Percentiles rank a stretch among this genome's conserved stretches.
These are phyloP conservation scores for Apophysomyces variabilis DNA, from an alignment of 371 early-diverging fungal genomes.

Conservation along the genomic window DNA sequence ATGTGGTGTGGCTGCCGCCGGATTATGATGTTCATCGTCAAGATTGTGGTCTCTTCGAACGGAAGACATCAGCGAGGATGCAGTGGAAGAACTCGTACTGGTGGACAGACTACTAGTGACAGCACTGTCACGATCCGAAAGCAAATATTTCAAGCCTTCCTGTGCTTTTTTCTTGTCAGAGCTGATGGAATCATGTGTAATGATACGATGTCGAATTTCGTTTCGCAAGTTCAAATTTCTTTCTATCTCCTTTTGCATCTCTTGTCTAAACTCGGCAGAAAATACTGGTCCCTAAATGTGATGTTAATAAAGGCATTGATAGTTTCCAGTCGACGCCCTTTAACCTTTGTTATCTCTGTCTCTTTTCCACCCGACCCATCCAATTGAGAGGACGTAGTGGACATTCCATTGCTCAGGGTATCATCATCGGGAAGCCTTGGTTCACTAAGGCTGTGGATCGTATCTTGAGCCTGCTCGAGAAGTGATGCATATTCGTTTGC, in stretches of 20 bases:
- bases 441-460: constrained; percentile 61
- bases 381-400: constrained; percentile 35
- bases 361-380: constrained; percentile 36
- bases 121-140: constrained; percentile 45
- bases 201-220: constrained; percentile 52
- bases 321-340: background rate
- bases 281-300: constrained; percentile 51
- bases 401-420: constrained; percentile 26
- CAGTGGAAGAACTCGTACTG: constrained; percentile 36
- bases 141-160: constrained; percentile 56
- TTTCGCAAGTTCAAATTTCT: constrained; percentile 46
- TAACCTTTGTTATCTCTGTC: constrained; percentile 56
- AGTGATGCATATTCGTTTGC: constrained; percentile 67
- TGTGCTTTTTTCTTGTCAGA: constrained; percentile 44
- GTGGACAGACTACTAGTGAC: constrained; percentile 33
- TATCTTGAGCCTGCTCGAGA: constrained; percentile 71
- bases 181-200: constrained; percentile 43
- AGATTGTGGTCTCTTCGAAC: constrained; percentile 8
- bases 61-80: constrained; percentile 25
- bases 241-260: constrained; percentile 61
- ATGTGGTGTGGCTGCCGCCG: constrained; percentile 15
- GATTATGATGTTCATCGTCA: constrained; percentile 17
- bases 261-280: constrained; percentile 58
- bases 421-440: constrained; percentile 51
- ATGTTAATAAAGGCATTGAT: background rate